Evolutionary conservation across 2,329 filamentous ascomycete genomes (phyloP).

Genomic region (Botrytis fabae): DNA sequence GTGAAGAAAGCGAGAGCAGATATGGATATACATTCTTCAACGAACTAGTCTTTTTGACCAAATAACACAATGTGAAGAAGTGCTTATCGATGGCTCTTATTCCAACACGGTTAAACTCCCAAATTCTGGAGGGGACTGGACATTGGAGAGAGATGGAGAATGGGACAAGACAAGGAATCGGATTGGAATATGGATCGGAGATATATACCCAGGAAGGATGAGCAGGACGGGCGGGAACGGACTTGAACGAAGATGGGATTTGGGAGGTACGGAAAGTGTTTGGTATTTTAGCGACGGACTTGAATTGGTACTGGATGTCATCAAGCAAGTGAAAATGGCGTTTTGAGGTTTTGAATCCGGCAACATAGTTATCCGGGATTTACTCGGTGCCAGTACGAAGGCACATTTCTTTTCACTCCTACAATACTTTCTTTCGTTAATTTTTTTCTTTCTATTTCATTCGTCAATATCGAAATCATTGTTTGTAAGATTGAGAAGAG

Average conservation of each 20-base stretch:
- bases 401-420: background rate
- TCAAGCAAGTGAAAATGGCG: conserved; percentile 11
- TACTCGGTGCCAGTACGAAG: background rate
- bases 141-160: background rate
- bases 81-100: background rate
- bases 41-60: background rate
- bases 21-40: background rate
- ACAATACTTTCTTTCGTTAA: background rate
- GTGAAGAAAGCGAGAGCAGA: conserved; percentile 22
- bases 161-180: background rate
- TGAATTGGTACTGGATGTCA: background rate
- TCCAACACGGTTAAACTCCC: background rate
- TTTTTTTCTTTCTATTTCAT: background rate
- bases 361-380: background rate
- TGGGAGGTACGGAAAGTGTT: background rate
- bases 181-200: conserved; percentile 6
- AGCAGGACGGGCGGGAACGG: background rate
- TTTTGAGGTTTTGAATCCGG: background rate
- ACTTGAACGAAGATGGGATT: background rate
- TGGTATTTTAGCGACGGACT: background rate
- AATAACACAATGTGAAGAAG: background rate
- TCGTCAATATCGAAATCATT: background rate
- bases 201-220: background rate
- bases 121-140: too few relatives aligned
- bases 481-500: background rate